Base-by-base conservation (phyloP, 2,329 filamentous ascomycete species). In the Colletotrichum destructivum region DNA sequence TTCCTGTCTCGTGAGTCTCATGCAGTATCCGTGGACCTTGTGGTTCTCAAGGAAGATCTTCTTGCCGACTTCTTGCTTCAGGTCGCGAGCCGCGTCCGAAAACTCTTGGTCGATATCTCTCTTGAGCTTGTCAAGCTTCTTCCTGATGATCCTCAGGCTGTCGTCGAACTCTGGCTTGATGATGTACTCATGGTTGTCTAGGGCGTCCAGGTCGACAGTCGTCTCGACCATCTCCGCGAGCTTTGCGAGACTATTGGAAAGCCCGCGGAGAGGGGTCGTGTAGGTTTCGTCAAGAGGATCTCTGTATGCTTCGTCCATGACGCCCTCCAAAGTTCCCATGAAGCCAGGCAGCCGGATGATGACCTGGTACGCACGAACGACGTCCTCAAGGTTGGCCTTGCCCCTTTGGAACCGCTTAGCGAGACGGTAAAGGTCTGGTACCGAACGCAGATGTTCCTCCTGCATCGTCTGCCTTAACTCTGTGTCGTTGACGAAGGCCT, bases 151-250 rank as follows among this genome's bases (percentile, higher is more conserved):
- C 21, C 93, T 91, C 47, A 99, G 86, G 66, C 91, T 89, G 70
- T 98, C 95, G 78, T 99, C 96, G 75, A 98, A 99, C 79, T 99
- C 96, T 0, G 97, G 94, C 83, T 98, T 99, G 88, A 99, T 99
- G 77, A 98, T 96, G 83, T 97, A 99, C 80, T 99, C 96, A 79
- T 99, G 96, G 75, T 96, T 95, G 78, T 99, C 96, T 13, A 99
- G 89, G 3, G 96, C 96, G 69, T 98, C 94, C 0, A 99, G 89
- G 78, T 99, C 96, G 16, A 99, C 95, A 0, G 97, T 99, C 2
- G 96, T 98, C 84, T 99, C 96, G 0, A 99, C 96, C 94, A 99
- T 98, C 80, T 99, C 96, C 78, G 96, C 94, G 13, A 99, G 86
- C 79, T 95, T 98, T 35, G 89, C 91, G 62, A 99, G 88, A 77